phyloP scores from a whole-genome alignment of 768 basidiomycete species.

The Trametes sanguinea region DNA sequence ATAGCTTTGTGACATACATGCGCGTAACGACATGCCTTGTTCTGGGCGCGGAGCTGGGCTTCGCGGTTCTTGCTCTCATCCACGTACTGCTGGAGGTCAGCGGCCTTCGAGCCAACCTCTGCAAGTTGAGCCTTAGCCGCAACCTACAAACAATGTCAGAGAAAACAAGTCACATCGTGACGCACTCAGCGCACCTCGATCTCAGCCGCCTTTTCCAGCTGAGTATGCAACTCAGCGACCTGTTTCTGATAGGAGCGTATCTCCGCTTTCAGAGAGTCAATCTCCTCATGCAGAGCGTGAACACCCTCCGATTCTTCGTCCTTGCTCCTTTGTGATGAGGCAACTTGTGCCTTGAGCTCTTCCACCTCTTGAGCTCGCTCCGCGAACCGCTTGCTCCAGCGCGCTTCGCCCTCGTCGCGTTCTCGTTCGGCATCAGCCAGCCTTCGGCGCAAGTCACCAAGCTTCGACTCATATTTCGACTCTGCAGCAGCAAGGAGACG shows the following conservation, averaged over 20 bases:
- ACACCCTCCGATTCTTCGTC: conserved; percentile 60
- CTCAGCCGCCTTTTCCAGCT: conserved; percentile 52
- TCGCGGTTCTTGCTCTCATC: conserved; percentile 77
- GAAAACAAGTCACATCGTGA: not conserved
- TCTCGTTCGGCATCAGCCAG: conserved; percentile 75
- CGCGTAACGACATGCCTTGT: conserved; percentile 58
- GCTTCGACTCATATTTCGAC: conserved; percentile 71
- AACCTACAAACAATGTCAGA: conserved; percentile 35
- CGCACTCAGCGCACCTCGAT: conserved; percentile 58
- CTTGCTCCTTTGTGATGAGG: conserved; percentile 55
- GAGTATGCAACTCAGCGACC: conserved; percentile 54
- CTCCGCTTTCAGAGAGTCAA: conserved; percentile 53
- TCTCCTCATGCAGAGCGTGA: conserved; percentile 52
- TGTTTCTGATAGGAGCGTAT: conserved; percentile 50
- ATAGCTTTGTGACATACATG: not conserved
- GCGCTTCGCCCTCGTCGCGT: conserved; percentile 81
- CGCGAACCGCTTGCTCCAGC: conserved; percentile 83
- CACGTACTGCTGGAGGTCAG: conserved; percentile 61
- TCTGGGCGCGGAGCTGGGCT: conserved; percentile 66
- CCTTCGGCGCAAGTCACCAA: conserved; percentile 70
- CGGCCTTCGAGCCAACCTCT: conserved; percentile 51
- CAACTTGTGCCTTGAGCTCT: conserved; percentile 60
- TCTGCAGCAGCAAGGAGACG: conserved; percentile 74
- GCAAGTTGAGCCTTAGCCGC: conserved; percentile 45
- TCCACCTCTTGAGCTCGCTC: conserved; percentile 81